Evolutionary conservation across 371 early-diverging fungal genomes (phyloP).

Genomic region (Apophysomyces variabilis): DNA sequence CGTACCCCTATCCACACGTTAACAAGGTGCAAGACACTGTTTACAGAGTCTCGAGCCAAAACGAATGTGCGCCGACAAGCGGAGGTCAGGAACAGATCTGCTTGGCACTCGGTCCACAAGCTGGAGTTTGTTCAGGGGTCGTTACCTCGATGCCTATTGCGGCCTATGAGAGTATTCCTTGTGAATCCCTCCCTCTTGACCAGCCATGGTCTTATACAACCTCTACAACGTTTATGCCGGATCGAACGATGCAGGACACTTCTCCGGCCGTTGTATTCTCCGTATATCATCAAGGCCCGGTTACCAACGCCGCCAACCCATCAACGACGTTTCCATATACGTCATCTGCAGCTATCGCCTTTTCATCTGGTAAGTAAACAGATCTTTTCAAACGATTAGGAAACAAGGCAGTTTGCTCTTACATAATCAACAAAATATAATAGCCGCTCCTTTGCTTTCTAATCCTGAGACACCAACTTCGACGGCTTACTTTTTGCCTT

Average conservation of each 20-base stretch:
- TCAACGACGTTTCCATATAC: not conserved
- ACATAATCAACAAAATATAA: not conserved
- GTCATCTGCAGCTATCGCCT: not conserved
- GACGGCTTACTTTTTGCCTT: not conserved
- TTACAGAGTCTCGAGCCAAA: constrained; percentile 2
- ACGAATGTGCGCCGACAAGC: not conserved
- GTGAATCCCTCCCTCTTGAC: not conserved
- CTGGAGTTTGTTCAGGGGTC: not conserved
- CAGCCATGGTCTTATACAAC: not conserved
- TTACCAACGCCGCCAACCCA: not conserved
- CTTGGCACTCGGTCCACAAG: not conserved
- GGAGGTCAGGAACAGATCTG: not conserved
- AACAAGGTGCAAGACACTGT: not conserved
- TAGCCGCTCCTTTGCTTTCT: constrained; percentile 3
- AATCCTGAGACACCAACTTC: not conserved
- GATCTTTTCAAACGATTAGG: not conserved
- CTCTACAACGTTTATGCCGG: not conserved
- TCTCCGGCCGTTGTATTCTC: constrained; percentile 2
- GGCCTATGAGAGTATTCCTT: not conserved
- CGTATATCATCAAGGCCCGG: not conserved
- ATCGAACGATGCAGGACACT: constrained; percentile 10
- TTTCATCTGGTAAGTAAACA: not conserved
- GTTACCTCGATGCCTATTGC: not conserved
- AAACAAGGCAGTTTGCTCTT: too few species aligned
- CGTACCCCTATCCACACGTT: not conserved